These are phyloP conservation scores for Candida silvatica DNA, from an alignment of 805 yeast species.

Conservation along the genomic window DNA sequence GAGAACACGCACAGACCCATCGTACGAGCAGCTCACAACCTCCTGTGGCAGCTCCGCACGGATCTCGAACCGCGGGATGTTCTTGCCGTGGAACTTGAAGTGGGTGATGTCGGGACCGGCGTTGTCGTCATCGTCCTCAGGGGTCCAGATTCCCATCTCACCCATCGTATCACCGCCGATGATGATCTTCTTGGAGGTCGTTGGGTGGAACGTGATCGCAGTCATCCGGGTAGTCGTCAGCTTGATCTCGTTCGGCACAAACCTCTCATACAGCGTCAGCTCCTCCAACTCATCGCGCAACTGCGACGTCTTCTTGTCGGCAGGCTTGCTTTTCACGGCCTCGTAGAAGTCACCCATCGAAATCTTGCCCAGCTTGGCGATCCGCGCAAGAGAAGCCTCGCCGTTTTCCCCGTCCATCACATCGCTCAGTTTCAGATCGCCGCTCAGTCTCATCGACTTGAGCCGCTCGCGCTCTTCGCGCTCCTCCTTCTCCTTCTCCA, in stretches of 20 bases:
- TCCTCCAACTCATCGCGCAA: slow-evolving; percentile 47
- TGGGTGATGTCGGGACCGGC: slow-evolving; percentile 46
- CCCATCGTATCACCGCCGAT: slow-evolving; percentile 91
- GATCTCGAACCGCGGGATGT: slow-evolving; percentile 49
- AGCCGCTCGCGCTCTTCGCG: slow-evolving; percentile 30
- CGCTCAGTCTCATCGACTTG: slow-evolving; percentile 50
- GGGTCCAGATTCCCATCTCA: slow-evolving; percentile 81
- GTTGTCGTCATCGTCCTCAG: slow-evolving; percentile 32
- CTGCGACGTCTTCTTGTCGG: slow-evolving; percentile 33
- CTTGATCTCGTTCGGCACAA: slow-evolving; percentile 64
- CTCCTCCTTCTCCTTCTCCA: slow-evolving; percentile 29
- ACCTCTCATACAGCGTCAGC: slow-evolving; percentile 42
- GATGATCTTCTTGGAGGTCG: slow-evolving; percentile 48
- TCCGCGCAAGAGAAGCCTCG: slow-evolving; percentile 24
- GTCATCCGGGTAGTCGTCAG: slow-evolving; percentile 68
- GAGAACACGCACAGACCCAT: slow-evolving; percentile 71
- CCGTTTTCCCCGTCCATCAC: slow-evolving; percentile 33
- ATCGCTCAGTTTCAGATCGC: slow-evolving; percentile 58
- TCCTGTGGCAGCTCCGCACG: slow-evolving; percentile 41
- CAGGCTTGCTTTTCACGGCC: slow-evolving; percentile 31
- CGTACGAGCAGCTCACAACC: slow-evolving; percentile 71
- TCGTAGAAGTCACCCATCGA: slow-evolving; percentile 70
- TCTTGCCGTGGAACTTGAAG: slow-evolving; percentile 68
- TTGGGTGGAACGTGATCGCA: slow-evolving; percentile 70
- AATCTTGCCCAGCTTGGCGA: slow-evolving; percentile 37